Base-by-base conservation (phyloP, 305 asterid genomes). In the Fraxinus floribunda region DNA sequence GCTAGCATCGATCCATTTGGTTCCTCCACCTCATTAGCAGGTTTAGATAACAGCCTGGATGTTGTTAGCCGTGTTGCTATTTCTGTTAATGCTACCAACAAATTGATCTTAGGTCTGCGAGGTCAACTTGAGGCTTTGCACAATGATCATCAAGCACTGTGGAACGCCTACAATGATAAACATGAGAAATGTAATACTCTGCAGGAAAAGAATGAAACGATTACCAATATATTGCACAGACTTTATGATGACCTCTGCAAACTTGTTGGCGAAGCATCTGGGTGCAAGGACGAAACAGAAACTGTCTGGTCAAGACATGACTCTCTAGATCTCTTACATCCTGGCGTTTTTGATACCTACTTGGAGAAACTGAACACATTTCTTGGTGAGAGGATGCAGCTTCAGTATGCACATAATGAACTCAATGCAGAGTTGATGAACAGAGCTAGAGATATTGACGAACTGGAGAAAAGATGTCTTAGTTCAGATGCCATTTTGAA, bases 21-120 rank as follows among this genome's bases (percentile, higher is more conserved):
- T 68, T 29, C 78, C 75, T 76, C 91, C 81, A 79, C 81, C 85
- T 68, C 85, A 57, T 80, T 81, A 52, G 81, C 81, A 71, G 88
- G 83, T 86, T 80, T 71, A 60, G 86, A 83, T 80, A 78, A 78
- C 83, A 85, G 72, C 83, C 83, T 44, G 81, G 90, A 88, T 80
- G 76, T 90, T 81, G 86, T 87, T 30, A 83, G 86, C 79, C 82
- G 80, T 71, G 87, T 90, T 86, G 84, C 91, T 90, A 85, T 89
- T 90, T 94, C 94, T 64, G 85, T 93, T 83, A 84, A 83, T 84
- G 87, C 90, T 81, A 92, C 98, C 85, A 87, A 81, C 82, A 86
- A 84, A 89, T 86, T 86, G 81, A 91, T 94, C 85, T 89, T 86
- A 83, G 88, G 73, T 83, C 84, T 93, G 90, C 92, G 85, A 70